These are phyloP conservation scores for Chaetomidium leptoderma DNA, from an alignment of 495 filamentous ascomycete species.

Conservation along the genomic window DNA sequence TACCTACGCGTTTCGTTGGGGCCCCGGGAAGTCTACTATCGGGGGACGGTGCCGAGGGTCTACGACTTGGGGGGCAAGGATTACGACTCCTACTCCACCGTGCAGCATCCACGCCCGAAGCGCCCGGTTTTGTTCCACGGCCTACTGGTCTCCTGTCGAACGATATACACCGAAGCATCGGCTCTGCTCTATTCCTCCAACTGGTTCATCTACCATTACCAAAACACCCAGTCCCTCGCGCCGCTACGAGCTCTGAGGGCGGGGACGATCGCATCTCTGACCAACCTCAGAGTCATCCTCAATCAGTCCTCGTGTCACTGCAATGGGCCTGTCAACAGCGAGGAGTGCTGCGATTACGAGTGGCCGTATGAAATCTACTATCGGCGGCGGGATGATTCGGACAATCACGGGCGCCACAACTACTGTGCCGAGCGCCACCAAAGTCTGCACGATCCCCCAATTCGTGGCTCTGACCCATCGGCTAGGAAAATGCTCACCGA, in stretches of 20 bases:
- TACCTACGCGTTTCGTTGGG: neutral
- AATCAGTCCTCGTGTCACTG: neutral
- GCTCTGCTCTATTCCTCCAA: neutral
- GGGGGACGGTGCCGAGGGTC: too few relatives aligned
- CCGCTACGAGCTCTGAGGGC: neutral
- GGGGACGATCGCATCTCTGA: neutral
- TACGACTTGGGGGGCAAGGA: neutral
- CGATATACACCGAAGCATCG: neutral
- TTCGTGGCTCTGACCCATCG: neutral
- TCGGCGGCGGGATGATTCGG: too few relatives aligned
- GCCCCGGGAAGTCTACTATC: neutral
- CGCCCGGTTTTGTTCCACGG: neutral
- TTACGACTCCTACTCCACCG: too few relatives aligned
- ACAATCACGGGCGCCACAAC: neutral
- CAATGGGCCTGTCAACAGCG: neutral
- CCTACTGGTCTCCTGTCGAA: neutral
- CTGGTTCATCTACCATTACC: neutral
- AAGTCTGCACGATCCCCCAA: neutral
- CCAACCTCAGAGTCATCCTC: neutral
- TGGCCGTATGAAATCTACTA: neutral
- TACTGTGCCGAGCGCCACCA: too few relatives aligned
- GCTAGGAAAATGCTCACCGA: constrained; percentile 4
- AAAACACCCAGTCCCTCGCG: neutral
- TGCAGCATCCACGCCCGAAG: too few relatives aligned
- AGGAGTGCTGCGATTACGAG: neutral